Evolutionary conservation across 1,284 basidiomycete species (phyloP).

Genomic region (Leccinum pachyderme): DNA sequence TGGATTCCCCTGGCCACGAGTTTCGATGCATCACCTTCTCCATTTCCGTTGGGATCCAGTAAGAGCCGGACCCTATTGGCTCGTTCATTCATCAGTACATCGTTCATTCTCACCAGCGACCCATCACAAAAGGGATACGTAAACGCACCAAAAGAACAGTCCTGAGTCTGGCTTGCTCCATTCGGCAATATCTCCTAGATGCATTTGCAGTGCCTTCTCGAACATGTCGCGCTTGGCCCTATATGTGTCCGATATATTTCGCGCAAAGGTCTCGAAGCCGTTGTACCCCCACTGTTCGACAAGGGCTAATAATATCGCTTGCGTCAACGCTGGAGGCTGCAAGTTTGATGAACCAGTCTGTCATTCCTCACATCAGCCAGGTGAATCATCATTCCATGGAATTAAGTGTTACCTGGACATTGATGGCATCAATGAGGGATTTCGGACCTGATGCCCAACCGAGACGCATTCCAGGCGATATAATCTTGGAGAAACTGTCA

Average conservation of each 20-base stretch:
- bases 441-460: constrained; percentile 81
- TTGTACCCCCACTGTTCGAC: constrained; percentile 75
- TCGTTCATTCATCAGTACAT: too few species aligned
- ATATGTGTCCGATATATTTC: constrained; percentile 74
- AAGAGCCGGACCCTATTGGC: constrained; percentile 58
- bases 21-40: constrained; percentile 64
- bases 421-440: constrained; percentile 68
- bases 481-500: too few species aligned
- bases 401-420: constrained; percentile 45
- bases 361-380: constrained; percentile 2
- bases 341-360: constrained; percentile 72
- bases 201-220: constrained; percentile 65
- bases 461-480: constrained; percentile 74
- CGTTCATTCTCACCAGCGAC: neutral
- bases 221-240: constrained; percentile 73
- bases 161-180: constrained; percentile 85
- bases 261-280: constrained; percentile 72
- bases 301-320: constrained; percentile 67
- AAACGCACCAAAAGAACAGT: constrained; percentile 75
- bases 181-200: constrained; percentile 72
- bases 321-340: constrained; percentile 72
- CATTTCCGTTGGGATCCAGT: constrained; percentile 36
- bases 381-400: neutral
- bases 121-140: neutral
- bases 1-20: constrained; percentile 73